Conservation (phyloP, 306 rosid species). For the Begonia loranthoides region DNA sequence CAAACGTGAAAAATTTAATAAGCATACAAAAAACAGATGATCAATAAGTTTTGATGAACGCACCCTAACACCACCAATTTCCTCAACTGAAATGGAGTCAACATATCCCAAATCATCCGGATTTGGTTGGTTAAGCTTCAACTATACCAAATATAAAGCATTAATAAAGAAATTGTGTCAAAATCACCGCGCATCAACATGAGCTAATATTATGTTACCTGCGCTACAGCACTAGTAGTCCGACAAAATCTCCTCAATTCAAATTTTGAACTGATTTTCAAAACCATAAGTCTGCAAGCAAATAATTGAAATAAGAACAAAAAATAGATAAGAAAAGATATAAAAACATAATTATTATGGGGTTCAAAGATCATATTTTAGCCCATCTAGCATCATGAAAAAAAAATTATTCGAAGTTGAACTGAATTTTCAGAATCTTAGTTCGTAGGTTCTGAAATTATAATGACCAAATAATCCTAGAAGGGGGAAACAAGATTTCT, state of each 20-base stretch:
- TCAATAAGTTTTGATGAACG: slow-evolving; percentile 9
- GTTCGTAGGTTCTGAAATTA: too few relatives aligned
- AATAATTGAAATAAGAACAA: slow-evolving; percentile 1
- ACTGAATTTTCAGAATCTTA: too few relatives aligned
- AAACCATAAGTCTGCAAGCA: slow-evolving; percentile 77
- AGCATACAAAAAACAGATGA: background rate
- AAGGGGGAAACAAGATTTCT: too few relatives aligned
- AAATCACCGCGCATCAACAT: slow-evolving; percentile 6
- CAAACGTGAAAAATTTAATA: background rate
- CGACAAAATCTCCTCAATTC: slow-evolving; percentile 89
- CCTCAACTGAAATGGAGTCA: slow-evolving; percentile 75
- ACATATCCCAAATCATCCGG: slow-evolving; percentile 84
- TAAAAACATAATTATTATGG: background rate
- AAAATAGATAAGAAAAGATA: slow-evolving; percentile 4
- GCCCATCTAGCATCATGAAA: too few relatives aligned
- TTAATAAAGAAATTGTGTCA: slow-evolving; percentile 13
- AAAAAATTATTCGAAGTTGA: too few relatives aligned
- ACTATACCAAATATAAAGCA: slow-evolving; percentile 29
- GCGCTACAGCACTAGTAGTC: slow-evolving; percentile 75
- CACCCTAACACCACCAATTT: slow-evolving; percentile 92
- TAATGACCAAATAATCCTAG: too few relatives aligned
- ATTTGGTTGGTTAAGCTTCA: slow-evolving; percentile 88
- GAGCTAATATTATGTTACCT: slow-evolving; percentile 17
- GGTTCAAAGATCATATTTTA: too few relatives aligned
- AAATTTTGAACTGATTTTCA: slow-evolving; percentile 85